A percentile compares a stretch with the other conserved stretches of the same genome.
phyloP scores from a whole-genome alignment of 352 stramenopile genomes.

The Thraustochytrium striatum region DNA sequence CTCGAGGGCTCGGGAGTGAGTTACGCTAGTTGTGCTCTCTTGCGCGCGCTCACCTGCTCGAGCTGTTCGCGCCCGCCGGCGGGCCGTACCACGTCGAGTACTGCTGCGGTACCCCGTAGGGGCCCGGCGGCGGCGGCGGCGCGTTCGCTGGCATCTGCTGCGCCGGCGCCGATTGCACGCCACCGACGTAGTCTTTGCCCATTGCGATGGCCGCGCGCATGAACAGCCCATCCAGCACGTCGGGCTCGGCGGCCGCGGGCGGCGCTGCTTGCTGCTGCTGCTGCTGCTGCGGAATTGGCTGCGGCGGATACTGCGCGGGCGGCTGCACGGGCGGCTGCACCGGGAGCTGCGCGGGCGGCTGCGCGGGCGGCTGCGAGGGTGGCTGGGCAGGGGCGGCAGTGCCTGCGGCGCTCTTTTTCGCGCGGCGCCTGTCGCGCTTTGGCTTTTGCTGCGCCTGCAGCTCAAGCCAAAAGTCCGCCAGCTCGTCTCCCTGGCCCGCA shows the following conservation, averaged over 20 bases:
- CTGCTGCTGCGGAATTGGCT: not conserved
- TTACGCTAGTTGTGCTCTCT: too few species aligned
- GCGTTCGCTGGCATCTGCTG: not conserved
- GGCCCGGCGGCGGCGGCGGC: too few species aligned
- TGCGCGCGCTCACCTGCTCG: too few species aligned
- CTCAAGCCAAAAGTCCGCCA: conserved; percentile 9
- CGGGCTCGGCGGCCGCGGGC: not conserved
- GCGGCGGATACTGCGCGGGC: not conserved
- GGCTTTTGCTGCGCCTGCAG: conserved; percentile 1
- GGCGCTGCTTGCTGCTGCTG: not conserved
- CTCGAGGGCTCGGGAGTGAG: too few species aligned
- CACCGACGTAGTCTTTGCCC: conserved; percentile 26
- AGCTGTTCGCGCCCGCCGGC: too few species aligned
- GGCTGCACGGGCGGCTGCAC: not conserved
- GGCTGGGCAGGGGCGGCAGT: not conserved
- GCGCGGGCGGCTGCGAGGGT: not conserved
- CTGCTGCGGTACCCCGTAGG: too few species aligned
- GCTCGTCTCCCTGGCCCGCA: not conserved
- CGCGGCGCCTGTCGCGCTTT: not conserved
- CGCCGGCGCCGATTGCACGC: not conserved
- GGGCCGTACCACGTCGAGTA: too few species aligned
- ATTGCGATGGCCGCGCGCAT: conserved; percentile 9
- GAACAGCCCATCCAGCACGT: conserved; percentile 27
- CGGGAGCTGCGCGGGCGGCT: not conserved
- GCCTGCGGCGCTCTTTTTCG: not conserved